These are phyloP conservation scores for Pezicula neosporulosa DNA, from an alignment of 2,329 filamentous ascomycete species.

Conservation along the genomic window DNA sequence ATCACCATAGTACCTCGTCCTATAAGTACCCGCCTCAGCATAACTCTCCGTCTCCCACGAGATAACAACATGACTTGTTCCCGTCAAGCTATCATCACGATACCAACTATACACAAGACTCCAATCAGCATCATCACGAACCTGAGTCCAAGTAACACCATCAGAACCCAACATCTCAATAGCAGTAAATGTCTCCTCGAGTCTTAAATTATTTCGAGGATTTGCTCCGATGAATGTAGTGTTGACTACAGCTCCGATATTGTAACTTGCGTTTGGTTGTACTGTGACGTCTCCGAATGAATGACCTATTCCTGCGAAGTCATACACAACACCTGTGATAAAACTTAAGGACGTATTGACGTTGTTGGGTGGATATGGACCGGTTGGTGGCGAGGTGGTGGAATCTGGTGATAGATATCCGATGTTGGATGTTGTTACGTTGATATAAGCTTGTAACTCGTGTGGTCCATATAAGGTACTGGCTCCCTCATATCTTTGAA, in stretches of 20 bases:
- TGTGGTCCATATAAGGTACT: slow-evolving; percentile 83
- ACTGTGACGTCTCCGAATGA: slow-evolving; percentile 65
- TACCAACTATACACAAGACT: slow-evolving; percentile 77
- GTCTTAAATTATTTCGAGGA: slow-evolving; percentile 79
- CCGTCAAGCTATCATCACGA: slow-evolving; percentile 63
- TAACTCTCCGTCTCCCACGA: slow-evolving; percentile 70
- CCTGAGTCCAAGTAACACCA: slow-evolving; percentile 53
- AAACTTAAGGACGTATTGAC: slow-evolving; percentile 69
- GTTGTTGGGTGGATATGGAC: slow-evolving; percentile 76
- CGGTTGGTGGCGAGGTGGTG: slow-evolving; percentile 36
- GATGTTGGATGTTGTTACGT: slow-evolving; percentile 70
- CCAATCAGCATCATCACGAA: slow-evolving; percentile 79
- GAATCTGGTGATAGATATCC: slow-evolving; percentile 56
- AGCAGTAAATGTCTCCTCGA: slow-evolving; percentile 73
- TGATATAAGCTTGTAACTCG: slow-evolving; percentile 81
- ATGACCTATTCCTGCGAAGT: slow-evolving; percentile 60
- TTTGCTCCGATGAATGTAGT: slow-evolving; percentile 81
- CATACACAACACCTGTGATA: slow-evolving; percentile 76
- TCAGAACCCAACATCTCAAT: slow-evolving; percentile 57
- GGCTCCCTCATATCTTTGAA: slow-evolving; percentile 91
- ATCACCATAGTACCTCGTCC: slow-evolving; percentile 81
- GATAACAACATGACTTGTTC: slow-evolving; percentile 73
- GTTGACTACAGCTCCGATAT: slow-evolving; percentile 57
- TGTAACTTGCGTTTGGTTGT: slow-evolving; percentile 51
- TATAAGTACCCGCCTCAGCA: slow-evolving; percentile 63